Evolutionary conservation across 257 asterid species (phyloP), one percentile per base, ranked within the genome.

Genomic region (Petunia secreta): DNA sequence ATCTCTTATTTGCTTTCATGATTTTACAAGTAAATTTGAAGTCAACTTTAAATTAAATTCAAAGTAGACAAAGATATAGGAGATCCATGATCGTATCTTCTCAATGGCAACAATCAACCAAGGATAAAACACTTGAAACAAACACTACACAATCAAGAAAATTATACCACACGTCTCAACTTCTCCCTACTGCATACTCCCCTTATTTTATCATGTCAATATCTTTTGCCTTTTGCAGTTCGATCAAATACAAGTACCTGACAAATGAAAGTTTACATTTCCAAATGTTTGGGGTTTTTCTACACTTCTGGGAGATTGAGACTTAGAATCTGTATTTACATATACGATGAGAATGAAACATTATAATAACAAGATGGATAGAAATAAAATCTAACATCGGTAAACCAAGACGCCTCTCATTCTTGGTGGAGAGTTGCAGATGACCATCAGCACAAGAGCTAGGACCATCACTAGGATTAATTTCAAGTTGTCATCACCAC

Each of bases 341-440:
- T 25, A 48, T 71, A 71, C 43, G 48, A 44, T 77, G 59, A 25
- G 54, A 65, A 52, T 63, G 43, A 15, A 62, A 74, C 13, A 55
- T 8, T 8, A 69, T 5, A 53, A 1, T 54, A 52, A 44, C 50
- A 8, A 34, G 2, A 39, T 73, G 25, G 25, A 13, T 10, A 8
- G 46, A 5, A 3, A 39, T 66, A 71, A 57, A 50, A 76, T 2
- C 9, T 71, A 82, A 9, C 79, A 80, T 0, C 85, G 88, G 14
- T 84, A 80, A 0, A 80, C 1, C 13, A 36, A 80, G 25, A 66
- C 10, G 38, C 80, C 82, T 0, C 86, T 87, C 9, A 43, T 59
- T 57, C 77, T 75, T 37, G 80, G 90, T 1, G 65, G 39, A 16
- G 82, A 66, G 78, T 0, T 25, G 84, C 90, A 87, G 5, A 87